Base-by-base conservation (phyloP, 495 filamentous ascomycete genomes). In the Chaetomidium leptoderma region DNA sequence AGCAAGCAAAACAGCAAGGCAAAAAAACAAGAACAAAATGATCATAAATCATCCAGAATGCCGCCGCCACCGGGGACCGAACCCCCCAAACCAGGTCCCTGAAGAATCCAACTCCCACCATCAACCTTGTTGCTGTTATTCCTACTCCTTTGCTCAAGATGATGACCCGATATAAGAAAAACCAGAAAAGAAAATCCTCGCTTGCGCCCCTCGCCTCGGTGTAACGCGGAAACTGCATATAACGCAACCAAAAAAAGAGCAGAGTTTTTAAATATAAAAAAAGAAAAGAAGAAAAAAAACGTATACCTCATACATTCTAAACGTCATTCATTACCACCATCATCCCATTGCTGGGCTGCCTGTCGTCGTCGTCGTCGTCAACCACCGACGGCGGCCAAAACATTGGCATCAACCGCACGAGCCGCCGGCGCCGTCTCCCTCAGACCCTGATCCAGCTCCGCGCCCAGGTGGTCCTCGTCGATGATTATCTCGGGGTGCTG, bases 41-140 rank as follows among this genome's bases (percentile, higher is more conserved):
- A 3, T 56, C 43, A 39, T 56, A 48, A 56, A 46, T 56, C 53
- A 40, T 47, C 24, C 53, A 56, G 43, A 56, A 10, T 27, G 43
- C 53, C 53, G 16, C 43, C 53, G 4, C 8, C n/a, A n/a, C n/a
- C n/a, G n/a, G n/a, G n/a, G n/a, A n/a, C n/a, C n/a, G 17, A 2
- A 11, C 19, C 13, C n/a, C 32, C 14, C 14, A 33, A 36, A 23
- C 11, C 32, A 23, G 9, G 6, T 36, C 17, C 37, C 13, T n/a
- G 37, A n/a, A n/a, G n/a, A n/a, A n/a, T n/a, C n/a, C n/a, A n/a
- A n/a, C n/a, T 40, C 37, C 39, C 17, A 23, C 4, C 8, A 3
- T 11, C 9, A 5, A 21, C 43, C 23, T 14, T 46, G 4, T n/a
- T 16, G 13, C 47, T 9, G 26, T 8, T 24, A 14, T 2, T 4